Conservation (phyloP, 2,329 filamentous ascomycete species). For the Teratosphaeria gauchensis region DNA sequence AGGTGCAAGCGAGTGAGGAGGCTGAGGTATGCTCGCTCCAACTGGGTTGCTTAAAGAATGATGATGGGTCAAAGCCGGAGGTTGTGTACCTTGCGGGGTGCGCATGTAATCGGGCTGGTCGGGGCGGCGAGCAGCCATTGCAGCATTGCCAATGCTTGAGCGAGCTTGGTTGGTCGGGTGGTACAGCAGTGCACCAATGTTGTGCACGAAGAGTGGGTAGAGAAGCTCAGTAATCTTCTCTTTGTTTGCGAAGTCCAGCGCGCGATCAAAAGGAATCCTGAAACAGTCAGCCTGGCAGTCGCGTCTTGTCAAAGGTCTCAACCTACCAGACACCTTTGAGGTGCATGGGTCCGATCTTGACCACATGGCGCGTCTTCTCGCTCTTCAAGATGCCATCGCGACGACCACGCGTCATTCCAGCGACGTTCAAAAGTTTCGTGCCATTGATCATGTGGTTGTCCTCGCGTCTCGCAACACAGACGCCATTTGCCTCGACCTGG, state of each 20-base stretch:
- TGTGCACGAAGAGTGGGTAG: conserved; percentile 94
- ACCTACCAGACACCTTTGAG: conserved; percentile 92
- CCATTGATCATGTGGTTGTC: conserved; percentile 99
- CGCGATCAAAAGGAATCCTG: conserved; percentile 96
- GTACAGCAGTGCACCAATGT: conserved; percentile 87
- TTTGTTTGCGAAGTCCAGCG: conserved; percentile 98
- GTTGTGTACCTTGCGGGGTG: conserved; percentile 47
- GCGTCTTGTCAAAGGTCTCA: neutral
- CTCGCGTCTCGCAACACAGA: conserved; percentile 90
- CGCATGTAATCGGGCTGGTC: conserved; percentile 46
- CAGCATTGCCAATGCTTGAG: conserved; percentile 42
- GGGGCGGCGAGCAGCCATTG: conserved; percentile 64
- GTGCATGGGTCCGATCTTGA: conserved; percentile 99
- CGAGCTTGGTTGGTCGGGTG: conserved; percentile 78
- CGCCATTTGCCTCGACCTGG: conserved; percentile 90
- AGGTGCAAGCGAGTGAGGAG: conserved; percentile 53
- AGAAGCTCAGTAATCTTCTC: conserved; percentile 95
- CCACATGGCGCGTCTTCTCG: conserved; percentile 91
- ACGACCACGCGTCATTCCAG: conserved; percentile 92
- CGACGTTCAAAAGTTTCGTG: conserved; percentile 92
- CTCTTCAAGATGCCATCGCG: conserved; percentile 96
- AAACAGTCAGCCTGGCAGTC: conserved; percentile 7
- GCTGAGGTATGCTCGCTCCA: conserved; percentile 54
- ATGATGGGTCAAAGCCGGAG: conserved; percentile 63
- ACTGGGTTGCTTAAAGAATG: conserved; percentile 55